phyloP scores from a whole-genome alignment of 306 rosid species.

The Sesbania bispinosa region DNA sequence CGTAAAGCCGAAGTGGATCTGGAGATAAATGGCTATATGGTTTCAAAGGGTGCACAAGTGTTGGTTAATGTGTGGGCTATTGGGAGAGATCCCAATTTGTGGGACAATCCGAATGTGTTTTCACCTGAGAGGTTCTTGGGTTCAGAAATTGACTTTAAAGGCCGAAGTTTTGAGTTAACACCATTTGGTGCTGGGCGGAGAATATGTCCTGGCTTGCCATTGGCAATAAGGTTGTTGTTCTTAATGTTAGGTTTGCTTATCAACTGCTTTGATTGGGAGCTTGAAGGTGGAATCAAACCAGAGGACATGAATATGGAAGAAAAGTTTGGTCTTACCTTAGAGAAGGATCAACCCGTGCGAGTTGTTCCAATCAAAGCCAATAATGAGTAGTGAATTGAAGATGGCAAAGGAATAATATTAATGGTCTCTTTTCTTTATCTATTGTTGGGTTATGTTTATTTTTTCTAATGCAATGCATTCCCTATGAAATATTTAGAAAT shows the following conservation, averaged over 20 bases:
- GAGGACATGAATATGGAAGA: slow-evolving; percentile 29
- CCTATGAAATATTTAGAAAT: no score
- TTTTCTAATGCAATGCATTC: no score
- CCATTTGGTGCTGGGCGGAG: slow-evolving; percentile 29
- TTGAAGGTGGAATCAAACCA: slow-evolving; percentile 8
- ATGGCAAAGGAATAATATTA: background rate
- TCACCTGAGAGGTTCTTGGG: slow-evolving; percentile 24
- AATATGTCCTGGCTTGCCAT: slow-evolving; percentile 28
- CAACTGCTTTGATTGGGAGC: slow-evolving; percentile 29
- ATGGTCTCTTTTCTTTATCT: no score
- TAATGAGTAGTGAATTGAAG: background rate
- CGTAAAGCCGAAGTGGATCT: slow-evolving; percentile 11
- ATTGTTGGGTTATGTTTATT: background rate
- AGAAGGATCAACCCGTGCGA: slow-evolving; percentile 17
- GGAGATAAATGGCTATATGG: background rate
- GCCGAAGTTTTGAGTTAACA: slow-evolving; percentile 17
- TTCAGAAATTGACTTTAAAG: slow-evolving; percentile 26
- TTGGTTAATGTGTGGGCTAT: slow-evolving; percentile 31
- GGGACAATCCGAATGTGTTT: slow-evolving; percentile 19
- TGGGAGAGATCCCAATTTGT: slow-evolving; percentile 20
- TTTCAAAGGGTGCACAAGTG: slow-evolving; percentile 30
- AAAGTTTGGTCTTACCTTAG: slow-evolving; percentile 28
- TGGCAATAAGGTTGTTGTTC: slow-evolving; percentile 24
- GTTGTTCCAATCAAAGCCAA: background rate
- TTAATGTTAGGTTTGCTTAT: slow-evolving; percentile 28